Conservation (phyloP, 1,139 yeast species). For the Yamadazyma conglobata region DNA sequence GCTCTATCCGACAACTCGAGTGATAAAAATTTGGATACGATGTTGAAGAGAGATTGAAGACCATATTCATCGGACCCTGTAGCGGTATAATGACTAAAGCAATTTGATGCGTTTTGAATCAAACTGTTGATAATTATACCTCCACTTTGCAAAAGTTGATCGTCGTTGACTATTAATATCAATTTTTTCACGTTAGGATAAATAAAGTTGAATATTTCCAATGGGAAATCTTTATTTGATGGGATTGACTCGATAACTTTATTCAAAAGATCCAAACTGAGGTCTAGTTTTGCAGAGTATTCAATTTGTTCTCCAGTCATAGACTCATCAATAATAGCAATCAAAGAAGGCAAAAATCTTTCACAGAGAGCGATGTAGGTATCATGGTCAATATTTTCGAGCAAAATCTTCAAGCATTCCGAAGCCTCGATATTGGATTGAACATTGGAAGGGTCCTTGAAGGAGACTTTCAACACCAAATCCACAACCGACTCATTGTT, state of each 20-base stretch:
- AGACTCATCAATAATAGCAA: constrained; percentile 31
- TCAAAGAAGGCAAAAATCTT: constrained; percentile 50
- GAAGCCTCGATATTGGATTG: constrained; percentile 64
- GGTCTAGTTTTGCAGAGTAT: constrained; percentile 57
- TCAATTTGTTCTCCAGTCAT: constrained; percentile 22
- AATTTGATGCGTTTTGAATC: constrained; percentile 48
- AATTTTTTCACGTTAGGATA: constrained; percentile 53
- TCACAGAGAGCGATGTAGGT: constrained; percentile 50
- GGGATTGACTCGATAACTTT: constrained; percentile 48
- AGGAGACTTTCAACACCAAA: constrained; percentile 60
- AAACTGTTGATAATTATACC: constrained; percentile 71
- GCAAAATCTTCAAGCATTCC: constrained; percentile 56
- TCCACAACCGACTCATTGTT: constrained; percentile 32
- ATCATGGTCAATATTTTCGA: constrained; percentile 43
- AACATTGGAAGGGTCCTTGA: constrained; percentile 72
- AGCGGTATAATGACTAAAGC: constrained; percentile 39
- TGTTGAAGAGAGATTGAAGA: constrained; percentile 50
- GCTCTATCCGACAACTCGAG: constrained; percentile 77
- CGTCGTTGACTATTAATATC: constrained; percentile 60
- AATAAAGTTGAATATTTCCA: constrained; percentile 43
- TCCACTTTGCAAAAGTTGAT: constrained; percentile 73
- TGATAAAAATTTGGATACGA: constrained; percentile 68
- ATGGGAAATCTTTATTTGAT: constrained; percentile 35
- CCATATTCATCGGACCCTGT: constrained; percentile 46
- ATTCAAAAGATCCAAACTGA: constrained; percentile 65